Conservation (phyloP, 106 monocot genomes). For the Allium sativum region DNA sequence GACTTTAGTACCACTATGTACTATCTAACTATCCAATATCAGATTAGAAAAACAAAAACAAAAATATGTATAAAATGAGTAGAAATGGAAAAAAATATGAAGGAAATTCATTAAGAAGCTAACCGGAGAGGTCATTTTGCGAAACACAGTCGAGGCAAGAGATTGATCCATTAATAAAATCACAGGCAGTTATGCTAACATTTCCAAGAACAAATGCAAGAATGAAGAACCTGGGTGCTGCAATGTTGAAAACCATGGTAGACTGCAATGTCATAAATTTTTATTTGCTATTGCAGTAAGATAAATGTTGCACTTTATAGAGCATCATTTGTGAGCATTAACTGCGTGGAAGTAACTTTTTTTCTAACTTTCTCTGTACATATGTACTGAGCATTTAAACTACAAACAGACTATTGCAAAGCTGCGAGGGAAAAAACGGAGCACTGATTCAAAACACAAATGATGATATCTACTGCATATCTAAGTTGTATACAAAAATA, state of each 20-base stretch:
- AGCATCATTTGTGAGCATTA: neutral
- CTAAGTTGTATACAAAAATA: too few relatives aligned
- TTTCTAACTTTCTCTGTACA: neutral
- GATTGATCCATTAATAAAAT: slow-evolving; percentile 18
- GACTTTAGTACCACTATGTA: neutral
- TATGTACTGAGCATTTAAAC: neutral
- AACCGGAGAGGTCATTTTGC: slow-evolving; percentile 15
- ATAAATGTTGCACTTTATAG: neutral
- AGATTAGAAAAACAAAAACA: neutral
- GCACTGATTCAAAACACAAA: too few relatives aligned
- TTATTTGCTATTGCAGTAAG: neutral
- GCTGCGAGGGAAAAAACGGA: too few relatives aligned
- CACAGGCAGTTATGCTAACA: neutral
- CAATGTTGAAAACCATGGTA: slow-evolving; percentile 1
- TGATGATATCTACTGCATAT: too few relatives aligned
- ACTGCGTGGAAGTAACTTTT: neutral
- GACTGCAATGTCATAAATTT: neutral
- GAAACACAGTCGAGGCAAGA: slow-evolving; percentile 25
- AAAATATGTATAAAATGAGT: neutral
- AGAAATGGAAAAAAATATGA: neutral
- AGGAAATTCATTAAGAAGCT: neutral
- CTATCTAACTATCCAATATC: neutral
- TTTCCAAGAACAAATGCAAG: neutral
- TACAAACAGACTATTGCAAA: neutral
- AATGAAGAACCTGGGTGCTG: neutral